Conservation (phyloP, 306 rosid genomes). For the Cicer pinnatifidum region DNA sequence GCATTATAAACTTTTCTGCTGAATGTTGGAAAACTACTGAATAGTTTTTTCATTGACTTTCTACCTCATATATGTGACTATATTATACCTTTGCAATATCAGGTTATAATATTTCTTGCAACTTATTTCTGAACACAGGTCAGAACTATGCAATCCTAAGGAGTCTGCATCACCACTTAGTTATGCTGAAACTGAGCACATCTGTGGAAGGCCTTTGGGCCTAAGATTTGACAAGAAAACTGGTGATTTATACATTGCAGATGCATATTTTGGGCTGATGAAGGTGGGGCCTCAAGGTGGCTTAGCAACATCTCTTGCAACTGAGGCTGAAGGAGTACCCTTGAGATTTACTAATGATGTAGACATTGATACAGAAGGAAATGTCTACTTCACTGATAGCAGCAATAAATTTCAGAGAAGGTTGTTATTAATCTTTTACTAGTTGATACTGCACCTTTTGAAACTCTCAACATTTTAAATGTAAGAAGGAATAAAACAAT, state of each 20-base stretch:
- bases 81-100: neutral
- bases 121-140: slow-evolving; percentile 57
- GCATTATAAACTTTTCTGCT: neutral
- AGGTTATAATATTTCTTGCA: slow-evolving; percentile 6
- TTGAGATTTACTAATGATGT: slow-evolving; percentile 79
- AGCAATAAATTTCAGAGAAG: slow-evolving; percentile 70
- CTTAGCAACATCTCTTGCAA: slow-evolving; percentile 73
- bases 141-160: slow-evolving; percentile 72
- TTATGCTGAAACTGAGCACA: slow-evolving; percentile 72
- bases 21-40: neutral
- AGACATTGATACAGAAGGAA: slow-evolving; percentile 75
- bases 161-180: slow-evolving; percentile 58
- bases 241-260: slow-evolving; percentile 87
- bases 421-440: slow-evolving; percentile 45
- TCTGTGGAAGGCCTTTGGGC: slow-evolving; percentile 94
- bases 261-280: slow-evolving; percentile 84
- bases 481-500: neutral
- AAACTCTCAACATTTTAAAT: slow-evolving; percentile 31
- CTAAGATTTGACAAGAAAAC: slow-evolving; percentile 87
- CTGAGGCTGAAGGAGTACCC: slow-evolving; percentile 81
- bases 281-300: slow-evolving; percentile 94
- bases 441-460: slow-evolving; percentile 20
- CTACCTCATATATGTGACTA: neutral
- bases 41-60: neutral
- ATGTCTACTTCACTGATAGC: slow-evolving; percentile 78